Evolutionary conservation across 2,329 filamentous ascomycete genomes (phyloP).

Genomic region (Cercospora sp.): DNA sequence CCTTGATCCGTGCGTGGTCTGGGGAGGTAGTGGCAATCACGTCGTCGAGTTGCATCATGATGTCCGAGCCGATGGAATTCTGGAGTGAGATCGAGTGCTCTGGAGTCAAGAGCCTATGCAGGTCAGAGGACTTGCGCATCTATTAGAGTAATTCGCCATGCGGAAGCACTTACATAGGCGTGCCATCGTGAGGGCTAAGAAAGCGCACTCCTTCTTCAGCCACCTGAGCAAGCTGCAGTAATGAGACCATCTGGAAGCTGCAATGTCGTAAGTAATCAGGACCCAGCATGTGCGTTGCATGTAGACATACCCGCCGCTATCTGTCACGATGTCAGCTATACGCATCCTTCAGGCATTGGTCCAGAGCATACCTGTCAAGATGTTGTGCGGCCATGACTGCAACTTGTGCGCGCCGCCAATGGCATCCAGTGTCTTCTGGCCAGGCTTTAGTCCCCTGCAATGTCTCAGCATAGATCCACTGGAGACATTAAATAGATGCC

Average conservation of each 20-base stretch:
- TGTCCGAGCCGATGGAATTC: constrained; percentile 96
- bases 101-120: constrained; percentile 72
- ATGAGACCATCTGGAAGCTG: constrained; percentile 98
- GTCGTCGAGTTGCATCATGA: constrained; percentile 99
- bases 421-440: constrained; percentile 81
- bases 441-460: constrained; percentile 76
- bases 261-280: constrained; percentile 8
- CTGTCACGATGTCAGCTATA: constrained; percentile 14
- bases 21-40: constrained; percentile 95
- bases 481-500: background rate
- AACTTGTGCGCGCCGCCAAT: constrained; percentile 92
- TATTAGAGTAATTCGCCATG: background rate
- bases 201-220: constrained; percentile 96
- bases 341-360: constrained; percentile 44
- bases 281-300: background rate
- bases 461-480: constrained; percentile 11
- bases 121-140: background rate
- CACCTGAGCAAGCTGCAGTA: constrained; percentile 87
- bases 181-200: constrained; percentile 91
- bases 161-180: constrained; percentile 67
- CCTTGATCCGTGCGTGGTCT: constrained; percentile 80
- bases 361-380: constrained; percentile 66
- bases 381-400: constrained; percentile 93
- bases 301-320: constrained; percentile 18
- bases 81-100: constrained; percentile 96